Evolutionary conservation across 441 rosid species (phyloP).

Genomic region (Gossypium trilobum): DNA sequence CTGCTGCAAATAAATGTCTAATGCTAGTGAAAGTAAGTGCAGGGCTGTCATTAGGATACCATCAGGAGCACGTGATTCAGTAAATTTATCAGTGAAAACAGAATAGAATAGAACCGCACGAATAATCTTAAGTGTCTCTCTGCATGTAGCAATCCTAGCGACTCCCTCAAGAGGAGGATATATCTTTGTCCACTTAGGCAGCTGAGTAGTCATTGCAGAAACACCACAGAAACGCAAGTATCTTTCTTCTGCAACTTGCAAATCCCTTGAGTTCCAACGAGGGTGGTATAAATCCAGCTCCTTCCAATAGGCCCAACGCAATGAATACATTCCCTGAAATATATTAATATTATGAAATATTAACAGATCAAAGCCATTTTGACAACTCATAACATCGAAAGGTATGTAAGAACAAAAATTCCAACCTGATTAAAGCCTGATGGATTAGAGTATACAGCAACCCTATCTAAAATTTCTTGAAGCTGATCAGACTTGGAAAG

Average conservation of each 20-base stretch:
- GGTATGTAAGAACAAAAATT: slow-evolving; percentile 20
- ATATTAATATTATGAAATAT: slow-evolving; percentile 14
- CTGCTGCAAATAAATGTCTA: slow-evolving; percentile 64
- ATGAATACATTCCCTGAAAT: slow-evolving; percentile 77
- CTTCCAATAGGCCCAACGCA: slow-evolving; percentile 73
- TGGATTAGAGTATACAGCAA: slow-evolving; percentile 75
- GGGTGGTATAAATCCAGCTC: slow-evolving; percentile 94
- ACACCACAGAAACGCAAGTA: slow-evolving; percentile 64
- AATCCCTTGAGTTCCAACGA: slow-evolving; percentile 83
- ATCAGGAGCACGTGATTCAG: slow-evolving; percentile 71
- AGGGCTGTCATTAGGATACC: slow-evolving; percentile 62
- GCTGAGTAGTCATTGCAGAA: slow-evolving; percentile 73
- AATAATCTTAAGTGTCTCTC: slow-evolving; percentile 56
- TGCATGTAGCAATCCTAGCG: slow-evolving; percentile 77
- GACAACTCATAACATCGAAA: slow-evolving; percentile 19
- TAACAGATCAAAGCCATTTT: slow-evolving; percentile 3
- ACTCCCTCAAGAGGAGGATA: slow-evolving; percentile 69
- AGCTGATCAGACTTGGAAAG: slow-evolving; percentile 70
- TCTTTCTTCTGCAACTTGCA: slow-evolving; percentile 97
- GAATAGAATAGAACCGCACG: slow-evolving; percentile 70
- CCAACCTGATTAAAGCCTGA: slow-evolving; percentile 88
- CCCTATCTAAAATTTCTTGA: slow-evolving; percentile 67
- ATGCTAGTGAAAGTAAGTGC: slow-evolving; percentile 74
- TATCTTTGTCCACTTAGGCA: slow-evolving; percentile 78
- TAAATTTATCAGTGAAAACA: slow-evolving; percentile 48